These are phyloP conservation scores for Talaromyces piceae DNA, from an alignment of 2,329 filamentous ascomycete genomes.

Conservation along the genomic window DNA sequence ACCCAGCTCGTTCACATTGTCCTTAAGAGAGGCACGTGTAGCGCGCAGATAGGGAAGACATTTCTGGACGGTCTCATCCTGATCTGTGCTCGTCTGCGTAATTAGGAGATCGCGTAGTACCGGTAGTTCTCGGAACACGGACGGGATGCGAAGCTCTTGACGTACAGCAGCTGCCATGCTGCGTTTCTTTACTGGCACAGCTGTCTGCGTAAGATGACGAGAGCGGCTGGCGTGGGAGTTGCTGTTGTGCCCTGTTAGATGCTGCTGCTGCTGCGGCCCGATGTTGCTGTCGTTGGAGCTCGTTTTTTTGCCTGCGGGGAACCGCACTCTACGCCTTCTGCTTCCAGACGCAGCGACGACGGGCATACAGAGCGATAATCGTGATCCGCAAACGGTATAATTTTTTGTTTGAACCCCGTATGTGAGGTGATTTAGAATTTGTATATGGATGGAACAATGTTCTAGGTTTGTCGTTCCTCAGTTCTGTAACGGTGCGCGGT, in stretches of 20 bases:
- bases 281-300: conserved; percentile 14
- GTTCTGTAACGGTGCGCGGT: background rate
- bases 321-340: conserved; percentile 33
- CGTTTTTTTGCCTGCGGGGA: conserved; percentile 23
- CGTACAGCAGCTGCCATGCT: background rate
- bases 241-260: conserved; percentile 6
- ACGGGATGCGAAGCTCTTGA: conserved; percentile 17
- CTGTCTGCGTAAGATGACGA: conserved; percentile 13
- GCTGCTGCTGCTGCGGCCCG: too few species aligned
- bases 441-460: background rate
- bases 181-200: background rate
- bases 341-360: conserved; percentile 25
- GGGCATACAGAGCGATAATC: conserved; percentile 22
- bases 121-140: conserved; percentile 42
- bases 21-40: conserved; percentile 41
- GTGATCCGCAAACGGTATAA: background rate
- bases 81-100: conserved; percentile 61
- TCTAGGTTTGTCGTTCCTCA: background rate
- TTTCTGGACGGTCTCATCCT: conserved; percentile 60
- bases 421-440: background rate
- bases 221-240: conserved; percentile 5
- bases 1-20: conserved; percentile 60
- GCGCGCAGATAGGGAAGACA: conserved; percentile 61
- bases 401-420: background rate
- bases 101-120: conserved; percentile 57